Percentiles rank a stretch among this genome's conserved stretches.
phyloP scores from a whole-genome alignment of 2,329 filamentous ascomycete species.

The Fusarium metavorans region DNA sequence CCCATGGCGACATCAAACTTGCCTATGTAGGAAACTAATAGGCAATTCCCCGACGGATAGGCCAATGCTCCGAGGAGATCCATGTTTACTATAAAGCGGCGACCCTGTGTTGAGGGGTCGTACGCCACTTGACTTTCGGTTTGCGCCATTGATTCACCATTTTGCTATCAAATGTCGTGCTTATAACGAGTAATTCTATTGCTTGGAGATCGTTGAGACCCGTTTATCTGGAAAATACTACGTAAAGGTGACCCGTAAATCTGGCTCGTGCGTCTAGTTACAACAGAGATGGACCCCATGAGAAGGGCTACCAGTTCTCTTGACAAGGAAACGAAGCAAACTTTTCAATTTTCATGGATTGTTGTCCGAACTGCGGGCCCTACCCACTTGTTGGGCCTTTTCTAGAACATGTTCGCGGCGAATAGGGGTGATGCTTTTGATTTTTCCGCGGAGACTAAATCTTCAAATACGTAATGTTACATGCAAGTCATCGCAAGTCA shows the following conservation, averaged over 20 bases:
- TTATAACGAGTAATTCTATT: neutral
- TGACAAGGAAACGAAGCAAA: neutral
- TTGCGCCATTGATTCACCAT: constrained; percentile 11
- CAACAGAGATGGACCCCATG: neutral
- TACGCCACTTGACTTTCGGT: neutral
- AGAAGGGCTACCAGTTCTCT: neutral
- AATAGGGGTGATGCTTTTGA: neutral
- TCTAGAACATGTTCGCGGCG: neutral
- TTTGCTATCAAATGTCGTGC: constrained; percentile 6
- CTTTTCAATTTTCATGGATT: neutral
- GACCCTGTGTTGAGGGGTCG: neutral
- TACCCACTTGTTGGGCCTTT: neutral
- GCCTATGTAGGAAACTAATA: neutral
- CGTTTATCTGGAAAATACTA: constrained; percentile 1
- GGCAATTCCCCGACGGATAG: neutral
- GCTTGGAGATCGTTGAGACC: neutral
- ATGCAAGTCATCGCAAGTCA: neutral
- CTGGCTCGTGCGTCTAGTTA: neutral
- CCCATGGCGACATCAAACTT: neutral
- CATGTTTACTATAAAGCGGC: neutral
- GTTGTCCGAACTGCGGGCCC: neutral
- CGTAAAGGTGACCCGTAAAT: neutral
- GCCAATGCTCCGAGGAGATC: constrained; percentile 4
- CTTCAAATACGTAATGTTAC: neutral
- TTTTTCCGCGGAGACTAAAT: neutral